Evolutionary conservation across 1,139 yeast genomes (phyloP), one percentile per base, ranked within the genome.

Genomic region (Meyerozyma smithsonii): DNA sequence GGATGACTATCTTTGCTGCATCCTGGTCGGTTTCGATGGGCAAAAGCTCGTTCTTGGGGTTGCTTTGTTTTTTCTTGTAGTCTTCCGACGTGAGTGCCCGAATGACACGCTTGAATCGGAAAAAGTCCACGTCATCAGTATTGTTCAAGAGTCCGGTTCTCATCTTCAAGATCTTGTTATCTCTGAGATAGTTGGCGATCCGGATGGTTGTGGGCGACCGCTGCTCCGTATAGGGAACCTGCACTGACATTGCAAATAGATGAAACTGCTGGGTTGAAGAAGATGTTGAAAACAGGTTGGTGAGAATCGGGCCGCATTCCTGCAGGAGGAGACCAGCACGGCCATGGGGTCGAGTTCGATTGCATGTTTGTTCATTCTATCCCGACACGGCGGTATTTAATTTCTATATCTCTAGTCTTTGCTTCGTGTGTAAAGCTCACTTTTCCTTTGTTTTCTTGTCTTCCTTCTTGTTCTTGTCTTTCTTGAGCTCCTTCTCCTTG

Each of bases 61-160:
- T 74, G 17, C 65, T 51, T 42, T 80, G 81, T 45, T 76, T 72
- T 41, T 66, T 59, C 46, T 75, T 72, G 62, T 89, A 92, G 36
- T 82, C 90, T 2, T 78, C 84, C 43, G 90, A 79, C 36, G 79
- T 66, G 43, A 92, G 72, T 0, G 95, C 95, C 50, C 97, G 72
- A 12, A 79, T 66, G 36, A 88, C 84, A 53, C 98, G 76, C 61
- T 94, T 92, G 59, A 71, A 85, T 51, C 95, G 74, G 74, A 92
- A 92, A 59, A 92, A 90, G 45, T 87, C 95, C 33, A 79, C 74
- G 41, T 71, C 76, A 28, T 78, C 77, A 46, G 77, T 76, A 40
- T 84, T 84, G 53, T 81, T 81, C 41, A 86, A 67, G 35, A 84
- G 65, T 5, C 97, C 97, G 43, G 79, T 77, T 54, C 98, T 80